These are phyloP conservation scores for Gryganskiella cystojenkinii DNA, from an alignment of 192 early-diverging fungal species.

Conservation along the genomic window DNA sequence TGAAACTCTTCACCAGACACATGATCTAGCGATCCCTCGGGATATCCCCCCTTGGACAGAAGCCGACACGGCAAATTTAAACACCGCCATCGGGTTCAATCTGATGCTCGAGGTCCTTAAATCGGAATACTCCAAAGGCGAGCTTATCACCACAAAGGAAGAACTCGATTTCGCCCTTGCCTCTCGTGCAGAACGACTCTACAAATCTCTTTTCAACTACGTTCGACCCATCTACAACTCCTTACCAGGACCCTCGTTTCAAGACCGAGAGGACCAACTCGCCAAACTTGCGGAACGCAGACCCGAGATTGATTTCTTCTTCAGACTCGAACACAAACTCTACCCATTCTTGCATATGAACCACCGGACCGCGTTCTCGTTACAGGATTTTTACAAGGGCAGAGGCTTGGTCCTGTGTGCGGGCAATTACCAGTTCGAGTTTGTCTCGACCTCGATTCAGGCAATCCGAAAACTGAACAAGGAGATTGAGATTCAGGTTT, in stretches of 20 bases:
- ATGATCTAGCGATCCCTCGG: conserved; percentile 13
- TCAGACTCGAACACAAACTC: conserved; percentile 12
- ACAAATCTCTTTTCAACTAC: conserved; percentile 30
- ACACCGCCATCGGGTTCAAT: conserved; percentile 12
- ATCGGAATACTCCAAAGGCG: conserved; percentile 11
- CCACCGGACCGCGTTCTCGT: conserved; percentile 6
- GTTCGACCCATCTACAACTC: conserved; percentile 4
- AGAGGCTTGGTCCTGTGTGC: conserved; percentile 59
- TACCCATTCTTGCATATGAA: conserved; percentile 23
- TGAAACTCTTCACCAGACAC: background rate
- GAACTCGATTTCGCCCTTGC: conserved; percentile 10
- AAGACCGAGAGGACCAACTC: conserved; percentile 2
- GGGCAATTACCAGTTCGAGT: conserved; percentile 53
- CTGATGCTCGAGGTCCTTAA: conserved; percentile 25
- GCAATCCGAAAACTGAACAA: conserved; percentile 54
- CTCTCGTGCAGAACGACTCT: conserved; percentile 10
- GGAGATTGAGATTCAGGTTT: conserved; percentile 69
- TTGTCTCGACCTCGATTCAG: conserved; percentile 58
- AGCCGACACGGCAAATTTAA: conserved; percentile 6
- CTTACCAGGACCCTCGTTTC: background rate
- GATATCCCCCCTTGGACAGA: conserved; percentile 23
- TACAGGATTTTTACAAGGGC: conserved; percentile 12
- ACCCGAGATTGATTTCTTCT: conserved; percentile 30
- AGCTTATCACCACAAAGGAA: background rate
- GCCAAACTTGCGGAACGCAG: background rate